Evolutionary conservation across 306 rosid genomes (phyloP).

Genomic region (Malus fusca): DNA sequence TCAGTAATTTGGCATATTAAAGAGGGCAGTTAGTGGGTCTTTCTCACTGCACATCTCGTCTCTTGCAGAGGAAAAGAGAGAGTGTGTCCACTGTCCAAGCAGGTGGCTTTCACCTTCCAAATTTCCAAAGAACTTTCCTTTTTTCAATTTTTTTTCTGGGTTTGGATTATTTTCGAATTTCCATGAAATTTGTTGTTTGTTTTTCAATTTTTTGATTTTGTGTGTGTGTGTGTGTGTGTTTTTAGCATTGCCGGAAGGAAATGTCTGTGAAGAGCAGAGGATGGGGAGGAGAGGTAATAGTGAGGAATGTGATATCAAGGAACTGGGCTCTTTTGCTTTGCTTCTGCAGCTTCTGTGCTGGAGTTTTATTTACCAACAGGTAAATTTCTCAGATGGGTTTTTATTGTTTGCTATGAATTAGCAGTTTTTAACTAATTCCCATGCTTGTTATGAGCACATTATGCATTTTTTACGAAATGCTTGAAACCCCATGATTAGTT

Average conservation of each 20-base stretch:
- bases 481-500: background rate
- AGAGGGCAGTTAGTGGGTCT: conserved; percentile 18
- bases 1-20: conserved; percentile 17
- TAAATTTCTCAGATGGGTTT: conserved; percentile 30
- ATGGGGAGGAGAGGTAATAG: conserved; percentile 32
- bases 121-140: background rate
- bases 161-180: background rate
- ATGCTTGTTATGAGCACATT: conserved; percentile 7
- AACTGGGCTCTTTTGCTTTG: conserved; percentile 68
- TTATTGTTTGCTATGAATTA: conserved; percentile 14
- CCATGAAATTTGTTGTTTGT: background rate
- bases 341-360: conserved; percentile 76
- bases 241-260: conserved; percentile 6
- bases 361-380: conserved; percentile 76
- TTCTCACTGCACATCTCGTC: conserved; percentile 17
- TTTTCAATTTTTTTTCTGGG: background rate
- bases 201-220: background rate
- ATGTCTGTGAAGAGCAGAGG: conserved; percentile 64
- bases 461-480: conserved; percentile 5
- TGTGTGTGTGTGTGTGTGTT: background rate
- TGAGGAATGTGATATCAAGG: conserved; percentile 44
- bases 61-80: background rate
- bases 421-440: conserved; percentile 3
- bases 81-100: background rate
- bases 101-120: conserved; percentile 7